Percentiles rank a stretch among this genome's conserved stretches.
phyloP scores from a whole-genome alignment of 2,329 filamentous ascomycete genomes.

The Exophiala lecanii-corni region DNA sequence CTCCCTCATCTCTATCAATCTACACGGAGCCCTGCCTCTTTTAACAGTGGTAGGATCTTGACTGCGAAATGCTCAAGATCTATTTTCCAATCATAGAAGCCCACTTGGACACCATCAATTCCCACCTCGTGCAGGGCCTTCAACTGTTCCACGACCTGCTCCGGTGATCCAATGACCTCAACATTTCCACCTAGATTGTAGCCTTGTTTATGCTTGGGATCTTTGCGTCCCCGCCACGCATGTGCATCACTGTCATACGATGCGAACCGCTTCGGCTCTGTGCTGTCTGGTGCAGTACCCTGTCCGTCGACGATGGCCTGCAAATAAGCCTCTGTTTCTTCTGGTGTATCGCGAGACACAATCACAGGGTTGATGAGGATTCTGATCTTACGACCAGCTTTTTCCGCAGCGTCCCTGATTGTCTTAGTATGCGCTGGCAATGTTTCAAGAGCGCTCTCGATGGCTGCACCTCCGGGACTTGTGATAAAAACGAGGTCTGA shows the following conservation, averaged over 20 bases:
- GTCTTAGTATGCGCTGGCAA: constrained; percentile 25
- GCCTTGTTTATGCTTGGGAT: constrained; percentile 23
- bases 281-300: background rate
- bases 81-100: constrained; percentile 24
- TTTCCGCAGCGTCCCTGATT: constrained; percentile 24
- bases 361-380: constrained; percentile 26
- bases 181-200: constrained; percentile 21
- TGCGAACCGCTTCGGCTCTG: background rate
- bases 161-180: constrained; percentile 25
- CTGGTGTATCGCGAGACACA: constrained; percentile 24
- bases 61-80: constrained; percentile 25
- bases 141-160: constrained; percentile 25
- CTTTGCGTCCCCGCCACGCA: constrained; percentile 24
- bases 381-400: constrained; percentile 20
- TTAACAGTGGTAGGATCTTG: constrained; percentile 25
- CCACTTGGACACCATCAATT: constrained; percentile 26
- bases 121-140: constrained; percentile 23
- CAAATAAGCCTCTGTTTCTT: constrained; percentile 24
- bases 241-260: constrained; percentile 24
- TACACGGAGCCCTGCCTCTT: too few species aligned
- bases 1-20: too few species aligned
- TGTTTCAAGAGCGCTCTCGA: constrained; percentile 25
- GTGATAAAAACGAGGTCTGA: constrained; percentile 28
- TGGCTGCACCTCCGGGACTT: constrained; percentile 24
- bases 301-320: constrained; percentile 19